Base-by-base conservation (phyloP, 306 rosid genomes). In the Cyamopsis tetragonoloba region DNA sequence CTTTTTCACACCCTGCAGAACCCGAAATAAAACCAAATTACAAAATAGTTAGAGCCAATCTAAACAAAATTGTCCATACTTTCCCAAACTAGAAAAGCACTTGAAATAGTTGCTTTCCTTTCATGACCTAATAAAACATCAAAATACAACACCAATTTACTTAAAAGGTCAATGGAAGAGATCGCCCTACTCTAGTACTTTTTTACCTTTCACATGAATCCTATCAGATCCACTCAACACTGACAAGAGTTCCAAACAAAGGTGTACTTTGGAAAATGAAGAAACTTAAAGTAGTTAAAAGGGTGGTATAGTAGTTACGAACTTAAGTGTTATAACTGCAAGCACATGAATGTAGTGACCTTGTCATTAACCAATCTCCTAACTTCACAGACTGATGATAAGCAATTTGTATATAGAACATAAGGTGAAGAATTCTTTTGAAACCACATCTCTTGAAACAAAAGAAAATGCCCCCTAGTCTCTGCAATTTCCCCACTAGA, bases 301-400 rank as follows among this genome's bases (percentile, higher is more conserved):
- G 42, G 48, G 37, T 24, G 63, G 71, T 22, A 56, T 14, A 73
- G 76, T 64, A 71, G 80, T 68, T 73, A 60, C 73, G 55, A 79
- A 62, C 49, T 70, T 15, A 6, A 70, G 50, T 66, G 79, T 75
- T 81, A 70, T 73, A 77, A 66, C 70, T 81, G 73, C 78, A 79
- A 64, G 76, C 89, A 83, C 87, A 85, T 77, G 86, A 81, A 73
- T 70, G 50, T 57, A 58, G 77, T 81, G 87, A 74, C 63, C 48
- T 65, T 65, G 65, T 65, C 81, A 82, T 78, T 76, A 68, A 59
- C 79, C 68, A 77, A 65, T 65, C 76, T 48, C 61, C 49, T 49
- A 76, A 26, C 47, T 37, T 44, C 14, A 60, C 46, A 59, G 18
- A 48, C 57, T 34, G 34, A 59, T 24, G 49, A 79, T 30, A 70